Percentiles rank a stretch among this genome's conserved stretches.
Conservation (phyloP, 2,329 filamentous ascomycete genomes). For the Ophiostoma piceae region DNA sequence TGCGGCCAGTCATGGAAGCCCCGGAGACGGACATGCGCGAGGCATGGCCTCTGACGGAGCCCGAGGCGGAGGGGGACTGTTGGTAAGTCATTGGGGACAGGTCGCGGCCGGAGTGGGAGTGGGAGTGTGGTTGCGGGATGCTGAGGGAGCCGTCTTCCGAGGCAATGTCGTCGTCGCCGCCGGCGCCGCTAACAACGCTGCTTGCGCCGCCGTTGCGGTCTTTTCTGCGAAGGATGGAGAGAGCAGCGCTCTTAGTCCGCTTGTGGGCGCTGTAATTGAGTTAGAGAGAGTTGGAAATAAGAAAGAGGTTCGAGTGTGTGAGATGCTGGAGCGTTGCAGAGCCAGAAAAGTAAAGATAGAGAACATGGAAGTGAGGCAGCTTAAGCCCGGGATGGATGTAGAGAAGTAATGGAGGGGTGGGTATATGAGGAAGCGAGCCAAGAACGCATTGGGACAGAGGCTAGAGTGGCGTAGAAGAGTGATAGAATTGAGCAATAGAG, state of each 20-base stretch:
- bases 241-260: constrained; percentile 50
- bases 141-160: constrained; percentile 44
- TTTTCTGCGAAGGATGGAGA: constrained; percentile 52
- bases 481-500: background rate
- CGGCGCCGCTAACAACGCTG: constrained; percentile 47
- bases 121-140: constrained; percentile 25
- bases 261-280: constrained; percentile 37
- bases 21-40: constrained; percentile 45
- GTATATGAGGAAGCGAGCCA: background rate
- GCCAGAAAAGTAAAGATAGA: background rate
- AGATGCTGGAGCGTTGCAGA: background rate
- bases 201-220: constrained; percentile 41
- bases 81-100: constrained; percentile 25
- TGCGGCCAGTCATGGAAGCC: constrained; percentile 38
- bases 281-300: background rate
- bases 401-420: background rate
- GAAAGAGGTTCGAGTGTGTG: background rate
- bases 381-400: background rate
- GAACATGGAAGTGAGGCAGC: background rate
- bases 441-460: background rate
- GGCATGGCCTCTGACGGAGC: constrained; percentile 40
- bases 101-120: constrained; percentile 26
- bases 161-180: constrained; percentile 41
- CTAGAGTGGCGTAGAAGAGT: background rate
- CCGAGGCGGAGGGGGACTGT: constrained; percentile 27